A percentile compares a stretch with the other conserved stretches of the same genome.
Conservation (phyloP, 2,329 filamentous ascomycete genomes). For the Sarocladium strictum region DNA sequence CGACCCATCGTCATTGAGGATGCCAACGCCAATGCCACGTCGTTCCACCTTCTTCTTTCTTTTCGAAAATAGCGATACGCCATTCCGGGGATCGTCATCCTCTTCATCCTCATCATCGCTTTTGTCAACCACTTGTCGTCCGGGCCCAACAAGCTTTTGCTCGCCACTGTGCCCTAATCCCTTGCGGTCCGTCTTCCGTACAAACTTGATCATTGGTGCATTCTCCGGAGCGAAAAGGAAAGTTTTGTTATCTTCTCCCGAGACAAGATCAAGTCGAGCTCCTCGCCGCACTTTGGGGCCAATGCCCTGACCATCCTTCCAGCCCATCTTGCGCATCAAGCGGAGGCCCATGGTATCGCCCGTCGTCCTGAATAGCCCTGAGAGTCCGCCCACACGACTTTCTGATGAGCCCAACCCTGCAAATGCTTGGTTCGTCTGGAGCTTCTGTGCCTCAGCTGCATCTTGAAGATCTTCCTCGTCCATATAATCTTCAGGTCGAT, state of each 20-base stretch:
- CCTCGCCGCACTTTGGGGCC: slow-evolving; percentile 76
- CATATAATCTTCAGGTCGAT: slow-evolving; percentile 87
- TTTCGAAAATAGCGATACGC: slow-evolving; percentile 16
- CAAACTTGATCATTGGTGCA: slow-evolving; percentile 59
- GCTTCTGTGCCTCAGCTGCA: slow-evolving; percentile 67
- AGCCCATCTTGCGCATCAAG: slow-evolving; percentile 87
- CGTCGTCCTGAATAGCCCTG: slow-evolving; percentile 64
- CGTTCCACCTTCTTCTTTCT: slow-evolving; percentile 46
- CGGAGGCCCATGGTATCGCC: slow-evolving; percentile 85
- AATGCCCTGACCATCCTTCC: slow-evolving; percentile 89
- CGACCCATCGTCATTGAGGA: slow-evolving; percentile 88
- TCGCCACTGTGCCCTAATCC: slow-evolving; percentile 65
- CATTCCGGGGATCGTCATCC: slow-evolving; percentile 23
- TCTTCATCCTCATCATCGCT: slow-evolving; percentile 36
- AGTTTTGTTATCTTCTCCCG: slow-evolving; percentile 29
- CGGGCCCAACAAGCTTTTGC: slow-evolving; percentile 38
- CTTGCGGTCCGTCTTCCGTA: slow-evolving; percentile 61
- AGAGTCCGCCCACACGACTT: slow-evolving; percentile 45
- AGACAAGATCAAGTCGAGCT: slow-evolving; percentile 56
- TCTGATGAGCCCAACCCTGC: slow-evolving; percentile 64
- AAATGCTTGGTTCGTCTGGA: slow-evolving; percentile 70
- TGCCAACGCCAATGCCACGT: slow-evolving; percentile 78
- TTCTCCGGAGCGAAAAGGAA: slow-evolving; percentile 86
- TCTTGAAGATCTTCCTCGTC: slow-evolving; percentile 93
- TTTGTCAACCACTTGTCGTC: slow-evolving; percentile 12